Conservation (phyloP, 805 yeast species). For the Wickerhamomyces ciferrii region DNA sequence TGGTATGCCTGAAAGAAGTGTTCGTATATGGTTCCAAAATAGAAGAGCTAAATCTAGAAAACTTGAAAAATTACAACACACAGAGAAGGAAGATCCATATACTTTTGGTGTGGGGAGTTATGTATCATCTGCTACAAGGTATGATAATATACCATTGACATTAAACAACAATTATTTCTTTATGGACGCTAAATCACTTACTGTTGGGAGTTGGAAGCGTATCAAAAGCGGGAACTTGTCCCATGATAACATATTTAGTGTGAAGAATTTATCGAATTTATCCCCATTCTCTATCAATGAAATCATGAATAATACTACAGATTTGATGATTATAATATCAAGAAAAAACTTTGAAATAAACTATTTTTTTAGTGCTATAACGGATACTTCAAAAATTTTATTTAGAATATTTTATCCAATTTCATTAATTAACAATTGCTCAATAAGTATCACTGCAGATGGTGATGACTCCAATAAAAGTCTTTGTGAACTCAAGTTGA, state of each 20-base stretch:
- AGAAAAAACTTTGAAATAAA: conserved; percentile 68
- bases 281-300: conserved; percentile 63
- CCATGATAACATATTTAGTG: conserved; percentile 27
- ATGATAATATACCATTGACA: conserved; percentile 43
- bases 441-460: conserved; percentile 43
- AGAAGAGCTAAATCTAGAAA: conserved; percentile 75
- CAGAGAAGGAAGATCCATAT: conserved; percentile 13
- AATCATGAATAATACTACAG: conserved; percentile 61
- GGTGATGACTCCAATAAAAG: conserved; percentile 20
- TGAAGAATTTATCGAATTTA: conserved; percentile 49
- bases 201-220: conserved; percentile 81
- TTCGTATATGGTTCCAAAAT: conserved; percentile 91
- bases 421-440: conserved; percentile 51
- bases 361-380: conserved; percentile 72
- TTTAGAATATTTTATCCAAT: conserved; percentile 73
- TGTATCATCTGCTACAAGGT: conserved; percentile 18
- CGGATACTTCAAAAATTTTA: conserved; percentile 55
- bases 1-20: conserved; percentile 82
- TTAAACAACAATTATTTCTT: conserved; percentile 64
- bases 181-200: conserved; percentile 60
- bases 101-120: conserved; percentile 3
- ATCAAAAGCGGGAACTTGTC: conserved; percentile 55
- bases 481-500: conserved; percentile 42
- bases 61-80: conserved; percentile 42
- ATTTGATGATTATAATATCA: conserved; percentile 63